Evolutionary conservation across 805 yeast species (phyloP), one percentile per base, ranked within the genome.

Genomic region (Candida germanica): DNA sequence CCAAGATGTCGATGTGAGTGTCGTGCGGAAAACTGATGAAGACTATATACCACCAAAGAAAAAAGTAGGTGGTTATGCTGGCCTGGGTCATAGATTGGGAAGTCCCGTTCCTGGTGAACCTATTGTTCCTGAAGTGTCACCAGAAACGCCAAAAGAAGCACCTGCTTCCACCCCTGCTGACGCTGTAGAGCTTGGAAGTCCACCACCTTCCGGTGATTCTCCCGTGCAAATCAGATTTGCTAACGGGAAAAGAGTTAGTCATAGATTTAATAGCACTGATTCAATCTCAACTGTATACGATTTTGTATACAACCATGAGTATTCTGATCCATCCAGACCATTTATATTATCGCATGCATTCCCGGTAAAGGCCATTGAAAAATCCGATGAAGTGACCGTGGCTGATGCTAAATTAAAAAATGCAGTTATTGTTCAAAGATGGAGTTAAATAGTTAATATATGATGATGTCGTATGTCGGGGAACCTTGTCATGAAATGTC

Each of bases 1-100:
- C 31, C 97, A 91, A 65, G 93, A 85, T 43, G 98, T 93, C 17
- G 95, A 89, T 53, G 96, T 91, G 13, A 77, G 80, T 26, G 93
- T 93, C n/a, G 73, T 74, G 39, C 80, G 82, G 53, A 83, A 83
- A 48, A 64, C 84, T 36, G 94, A 87, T 36, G 95, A 91, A 58
- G 85, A 83, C 27, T 93, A 75, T 61, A 66, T 56, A 28, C 78
- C 87, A n/a, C 87, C 91, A 23, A 79, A 77, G 62, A 59, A 64
- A 40, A 59, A 57, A 35, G 59, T 70, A 10, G 83, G 79, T 7
- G 95, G 95, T 0, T 87, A 83, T 54, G 64, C 56, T 11, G 98
- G 98, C 3, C 52, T 61, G 2, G 98, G 98, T 13, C 82, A 80
- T 36, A 72, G 98, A 50, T 67, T 91, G 38, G 98, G 98, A 1